Conservation (phyloP, 108 stramenopile species). For the Skeletonema costatum region DNA sequence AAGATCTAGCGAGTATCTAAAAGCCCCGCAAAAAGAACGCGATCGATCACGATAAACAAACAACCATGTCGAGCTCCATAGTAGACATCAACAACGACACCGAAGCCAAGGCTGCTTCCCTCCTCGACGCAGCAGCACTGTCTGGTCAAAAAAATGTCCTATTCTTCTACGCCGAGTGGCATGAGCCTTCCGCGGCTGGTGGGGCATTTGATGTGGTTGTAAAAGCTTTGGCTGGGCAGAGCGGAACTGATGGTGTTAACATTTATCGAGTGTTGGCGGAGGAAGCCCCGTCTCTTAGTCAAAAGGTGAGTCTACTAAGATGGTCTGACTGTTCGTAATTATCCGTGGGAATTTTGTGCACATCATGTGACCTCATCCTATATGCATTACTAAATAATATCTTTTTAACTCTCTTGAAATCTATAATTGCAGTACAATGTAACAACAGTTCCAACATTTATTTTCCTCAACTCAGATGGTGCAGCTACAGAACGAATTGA, state of each 20-base stretch:
- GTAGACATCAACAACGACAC: conserved; percentile 30
- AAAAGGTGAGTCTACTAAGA: conserved; percentile 19
- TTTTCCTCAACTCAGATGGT: conserved; percentile 65
- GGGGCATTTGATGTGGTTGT: conserved; percentile 64
- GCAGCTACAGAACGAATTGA: conserved; percentile 78
- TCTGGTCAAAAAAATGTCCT: conserved; percentile 56
- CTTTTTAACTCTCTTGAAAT: neutral
- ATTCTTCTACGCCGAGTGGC: conserved; percentile 92
- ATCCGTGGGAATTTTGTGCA: neutral
- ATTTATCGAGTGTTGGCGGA: conserved; percentile 84
- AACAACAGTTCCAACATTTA: conserved; percentile 87
- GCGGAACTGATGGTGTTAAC: neutral
- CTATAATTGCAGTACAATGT: conserved; percentile 54
- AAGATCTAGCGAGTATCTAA: too few relatives aligned
- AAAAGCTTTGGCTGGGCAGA: conserved; percentile 46
- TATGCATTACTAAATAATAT: neutral
- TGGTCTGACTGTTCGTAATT: neutral
- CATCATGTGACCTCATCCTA: neutral
- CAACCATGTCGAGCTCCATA: neutral
- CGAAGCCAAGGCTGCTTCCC: conserved; percentile 30
- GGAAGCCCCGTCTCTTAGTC: conserved; percentile 50
- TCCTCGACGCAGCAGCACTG: conserved; percentile 11
- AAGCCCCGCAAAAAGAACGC: too few relatives aligned
- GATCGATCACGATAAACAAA: neutral
- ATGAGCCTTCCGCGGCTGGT: conserved; percentile 70